phyloP scores from a whole-genome alignment of 176 grass and related monocot species.

The Hsuehochloa calcarea region DNA sequence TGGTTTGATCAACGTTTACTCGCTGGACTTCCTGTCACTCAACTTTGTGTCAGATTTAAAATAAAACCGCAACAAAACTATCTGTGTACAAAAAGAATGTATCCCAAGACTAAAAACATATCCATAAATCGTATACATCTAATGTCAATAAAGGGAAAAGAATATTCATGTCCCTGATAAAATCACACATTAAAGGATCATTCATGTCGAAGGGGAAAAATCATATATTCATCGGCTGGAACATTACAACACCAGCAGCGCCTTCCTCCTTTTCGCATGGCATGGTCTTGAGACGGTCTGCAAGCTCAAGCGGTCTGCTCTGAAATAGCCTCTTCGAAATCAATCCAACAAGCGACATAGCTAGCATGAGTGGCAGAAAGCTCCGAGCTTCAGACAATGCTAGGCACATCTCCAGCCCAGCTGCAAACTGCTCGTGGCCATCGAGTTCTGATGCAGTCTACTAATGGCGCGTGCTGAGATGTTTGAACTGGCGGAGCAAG shows the following conservation, averaged over 20 bases:
- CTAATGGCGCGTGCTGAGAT: slow-evolving; percentile 84
- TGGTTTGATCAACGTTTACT: background rate
- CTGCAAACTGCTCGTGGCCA: slow-evolving; percentile 81
- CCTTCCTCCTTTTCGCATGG: slow-evolving; percentile 22
- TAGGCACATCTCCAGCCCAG: slow-evolving; percentile 89
- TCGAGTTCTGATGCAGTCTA: slow-evolving; percentile 92
- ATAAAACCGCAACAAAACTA: slow-evolving; percentile 34
- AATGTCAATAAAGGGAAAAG: slow-evolving; percentile 41
- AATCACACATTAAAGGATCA: slow-evolving; percentile 43
- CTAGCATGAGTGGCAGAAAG: background rate
- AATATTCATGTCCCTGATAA: slow-evolving; percentile 40
- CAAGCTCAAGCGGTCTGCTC: slow-evolving; percentile 34
- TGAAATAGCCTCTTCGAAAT: slow-evolving; percentile 30
- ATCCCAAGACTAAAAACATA: slow-evolving; percentile 43
- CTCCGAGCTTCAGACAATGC: slow-evolving; percentile 71
- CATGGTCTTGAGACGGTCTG: slow-evolving; percentile 18
- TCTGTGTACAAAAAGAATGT: slow-evolving; percentile 52
- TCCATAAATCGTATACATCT: slow-evolving; percentile 57
- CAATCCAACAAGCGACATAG: background rate
- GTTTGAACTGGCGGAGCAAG: slow-evolving; percentile 60
- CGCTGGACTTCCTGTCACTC: background rate
- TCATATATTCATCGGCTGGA: slow-evolving; percentile 36
- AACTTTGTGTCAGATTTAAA: slow-evolving; percentile 20
- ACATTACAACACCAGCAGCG: slow-evolving; percentile 44
- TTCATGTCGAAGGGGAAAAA: slow-evolving; percentile 6